Conservation (phyloP, 148 eudicot species). For the Persicaria maculosa region DNA sequence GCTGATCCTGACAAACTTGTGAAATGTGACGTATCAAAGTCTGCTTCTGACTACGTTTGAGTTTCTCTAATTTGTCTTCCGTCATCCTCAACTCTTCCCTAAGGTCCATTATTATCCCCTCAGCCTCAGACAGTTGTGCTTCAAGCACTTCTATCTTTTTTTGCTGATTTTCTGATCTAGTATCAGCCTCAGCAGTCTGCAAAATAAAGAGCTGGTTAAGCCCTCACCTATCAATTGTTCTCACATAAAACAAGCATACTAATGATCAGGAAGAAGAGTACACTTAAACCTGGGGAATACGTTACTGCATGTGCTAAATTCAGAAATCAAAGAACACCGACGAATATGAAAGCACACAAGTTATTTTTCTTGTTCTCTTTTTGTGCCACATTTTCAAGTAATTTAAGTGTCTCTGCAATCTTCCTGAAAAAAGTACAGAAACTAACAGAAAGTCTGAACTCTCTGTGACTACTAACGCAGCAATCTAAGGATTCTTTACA, state of each 20-base stretch:
- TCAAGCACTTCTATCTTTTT: constrained; percentile 51
- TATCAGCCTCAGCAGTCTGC: constrained; percentile 39
- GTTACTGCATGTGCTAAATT: background rate
- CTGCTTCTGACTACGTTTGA: constrained; percentile 19
- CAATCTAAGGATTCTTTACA: too few relatives aligned
- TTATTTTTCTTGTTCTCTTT: too few relatives aligned
- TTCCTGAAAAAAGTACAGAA: too few relatives aligned
- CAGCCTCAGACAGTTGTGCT: constrained; percentile 58
- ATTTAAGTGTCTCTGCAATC: too few relatives aligned
- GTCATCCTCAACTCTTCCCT: constrained; percentile 36
- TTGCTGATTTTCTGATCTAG: constrained; percentile 28
- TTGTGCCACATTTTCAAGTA: too few relatives aligned
- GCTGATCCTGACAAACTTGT: background rate
- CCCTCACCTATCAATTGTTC: background rate
- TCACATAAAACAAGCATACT: background rate
- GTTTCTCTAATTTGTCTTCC: constrained; percentile 28
- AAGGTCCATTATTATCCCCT: constrained; percentile 50
- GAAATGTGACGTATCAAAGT: constrained; percentile 8
- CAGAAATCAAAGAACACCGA: background rate
- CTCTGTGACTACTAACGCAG: too few relatives aligned
- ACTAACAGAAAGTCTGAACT: too few relatives aligned
- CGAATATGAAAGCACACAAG: too few relatives aligned
- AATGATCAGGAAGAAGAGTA: background rate
- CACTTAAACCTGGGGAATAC: background rate
- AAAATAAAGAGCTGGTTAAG: constrained; percentile 7